phyloP scores from a whole-genome alignment of 768 basidiomycete genomes.

The Scleroderma bovista region DNA sequence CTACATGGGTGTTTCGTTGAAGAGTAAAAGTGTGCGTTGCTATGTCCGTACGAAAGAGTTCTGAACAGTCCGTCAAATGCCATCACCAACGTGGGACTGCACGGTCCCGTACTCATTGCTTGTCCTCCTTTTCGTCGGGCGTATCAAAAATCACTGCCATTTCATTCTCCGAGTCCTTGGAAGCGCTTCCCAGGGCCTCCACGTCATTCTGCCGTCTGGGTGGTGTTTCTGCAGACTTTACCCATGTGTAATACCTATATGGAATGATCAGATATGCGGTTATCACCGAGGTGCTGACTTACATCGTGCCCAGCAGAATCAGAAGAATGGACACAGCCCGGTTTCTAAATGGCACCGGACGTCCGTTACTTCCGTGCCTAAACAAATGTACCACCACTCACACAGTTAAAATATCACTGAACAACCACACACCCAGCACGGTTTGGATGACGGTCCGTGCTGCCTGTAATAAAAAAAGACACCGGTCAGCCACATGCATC shows the following conservation, averaged over 20 bases:
- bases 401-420: constrained; percentile 69
- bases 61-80: neutral
- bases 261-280: neutral
- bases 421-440: constrained; percentile 70
- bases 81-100: neutral
- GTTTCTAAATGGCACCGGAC: constrained; percentile 36
- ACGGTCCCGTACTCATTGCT: constrained; percentile 2
- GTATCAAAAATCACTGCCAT: constrained; percentile 21
- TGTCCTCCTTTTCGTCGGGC: constrained; percentile 24
- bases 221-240: constrained; percentile 25
- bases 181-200: constrained; percentile 26
- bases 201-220: constrained; percentile 33
- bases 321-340: constrained; percentile 59
- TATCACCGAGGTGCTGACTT: constrained; percentile 15
- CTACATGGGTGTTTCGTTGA: too few relatives aligned
- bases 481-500: constrained; percentile 1
- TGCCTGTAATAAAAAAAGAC: constrained; percentile 41
- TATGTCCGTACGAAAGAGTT: neutral
- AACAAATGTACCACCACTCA: constrained; percentile 32
- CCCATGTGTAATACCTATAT: constrained; percentile 55
- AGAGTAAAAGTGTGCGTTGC: too few relatives aligned
- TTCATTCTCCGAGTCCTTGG: constrained; percentile 13
- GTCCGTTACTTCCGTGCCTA: neutral
- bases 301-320: constrained; percentile 68
- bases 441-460: constrained; percentile 83